Evolutionary conservation across 2,329 filamentous ascomycete genomes (phyloP).

Genomic region (Xylariaceae sp.): DNA sequence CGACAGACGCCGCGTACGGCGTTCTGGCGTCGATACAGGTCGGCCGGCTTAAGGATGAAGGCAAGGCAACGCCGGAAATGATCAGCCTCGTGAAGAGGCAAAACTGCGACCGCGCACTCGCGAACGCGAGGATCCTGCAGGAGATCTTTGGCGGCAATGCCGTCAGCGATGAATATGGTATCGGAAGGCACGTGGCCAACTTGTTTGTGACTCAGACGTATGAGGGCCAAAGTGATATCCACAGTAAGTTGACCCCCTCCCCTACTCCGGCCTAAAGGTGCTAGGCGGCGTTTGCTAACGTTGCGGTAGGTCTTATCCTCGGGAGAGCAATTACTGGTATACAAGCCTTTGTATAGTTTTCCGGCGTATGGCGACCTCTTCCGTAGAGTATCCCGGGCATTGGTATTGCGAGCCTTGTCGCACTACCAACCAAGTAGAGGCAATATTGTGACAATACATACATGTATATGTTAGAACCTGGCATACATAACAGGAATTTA

Average conservation of each 20-base stretch:
- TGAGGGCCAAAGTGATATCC: conserved; percentile 97
- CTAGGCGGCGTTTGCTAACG: conserved; percentile 31
- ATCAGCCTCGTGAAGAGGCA: conserved; percentile 96
- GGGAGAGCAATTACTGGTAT: conserved; percentile 70
- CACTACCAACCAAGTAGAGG: too few species aligned
- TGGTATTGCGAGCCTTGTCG: too few species aligned
- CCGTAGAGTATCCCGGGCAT: too few species aligned
- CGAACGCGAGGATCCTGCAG: conserved; percentile 79
- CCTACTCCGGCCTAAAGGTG: too few species aligned
- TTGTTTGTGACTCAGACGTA: conserved; percentile 98
- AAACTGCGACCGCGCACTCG: conserved; percentile 89
- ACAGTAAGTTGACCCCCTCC: conserved; percentile 63
- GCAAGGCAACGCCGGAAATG: conserved; percentile 90
- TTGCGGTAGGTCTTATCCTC: conserved; percentile 62
- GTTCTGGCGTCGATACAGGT: conserved; percentile 91
- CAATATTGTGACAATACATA: too few species aligned
- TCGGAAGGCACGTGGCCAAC: conserved; percentile 93
- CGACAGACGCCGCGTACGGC: conserved; percentile 88
- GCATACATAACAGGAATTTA: too few species aligned
- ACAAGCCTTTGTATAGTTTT: conserved; percentile 65
- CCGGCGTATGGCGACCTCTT: too few species aligned
- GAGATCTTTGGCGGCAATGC: conserved; percentile 98
- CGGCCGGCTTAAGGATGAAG: conserved; percentile 88
- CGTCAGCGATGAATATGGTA: conserved; percentile 95
- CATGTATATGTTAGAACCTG: too few species aligned